Conservation (phyloP, 306 rosid genomes). For the Dryas drummondii region DNA sequence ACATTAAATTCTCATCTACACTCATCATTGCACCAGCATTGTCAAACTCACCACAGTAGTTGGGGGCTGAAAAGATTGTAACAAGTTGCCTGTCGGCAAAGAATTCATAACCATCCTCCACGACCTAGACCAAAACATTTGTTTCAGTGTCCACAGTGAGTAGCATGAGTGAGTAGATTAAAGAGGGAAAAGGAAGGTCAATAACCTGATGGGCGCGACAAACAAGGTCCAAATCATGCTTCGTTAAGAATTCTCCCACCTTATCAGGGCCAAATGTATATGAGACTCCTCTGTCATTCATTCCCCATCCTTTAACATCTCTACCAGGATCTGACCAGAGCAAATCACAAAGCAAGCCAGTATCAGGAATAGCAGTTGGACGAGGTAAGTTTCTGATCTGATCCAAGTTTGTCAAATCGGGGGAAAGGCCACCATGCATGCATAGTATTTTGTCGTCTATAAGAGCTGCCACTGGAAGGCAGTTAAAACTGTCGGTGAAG, state of each 20-base stretch:
- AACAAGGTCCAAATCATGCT: conserved; percentile 87
- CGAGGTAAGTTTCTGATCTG: conserved; percentile 73
- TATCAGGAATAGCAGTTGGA: conserved; percentile 76
- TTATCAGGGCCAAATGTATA: conserved; percentile 92
- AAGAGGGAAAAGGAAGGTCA: background rate
- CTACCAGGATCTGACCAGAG: conserved; percentile 94
- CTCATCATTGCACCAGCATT: conserved; percentile 98
- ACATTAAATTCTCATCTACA: conserved; percentile 82
- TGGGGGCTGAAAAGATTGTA: conserved; percentile 86
- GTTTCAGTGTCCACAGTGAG: conserved; percentile 30
- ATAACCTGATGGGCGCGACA: conserved; percentile 95
- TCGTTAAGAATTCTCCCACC: conserved; percentile 68
- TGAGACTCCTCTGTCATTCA: conserved; percentile 94
- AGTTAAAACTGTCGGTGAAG: conserved; percentile 78
- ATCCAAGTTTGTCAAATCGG: conserved; percentile 73
- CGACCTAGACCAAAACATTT: conserved; percentile 52
- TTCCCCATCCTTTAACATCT: conserved; percentile 95
- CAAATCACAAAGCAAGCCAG: conserved; percentile 92
- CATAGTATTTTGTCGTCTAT: conserved; percentile 88
- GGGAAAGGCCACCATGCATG: conserved; percentile 99
- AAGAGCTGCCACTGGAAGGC: conserved; percentile 93
- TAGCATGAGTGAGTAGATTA: conserved; percentile 8
- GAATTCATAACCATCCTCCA: conserved; percentile 93
- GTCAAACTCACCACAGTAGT: conserved; percentile 90
- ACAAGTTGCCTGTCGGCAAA: conserved; percentile 89